These are phyloP conservation scores for Grigorovia humatica DNA, from an alignment of 805 yeast species.

Conservation along the genomic window DNA sequence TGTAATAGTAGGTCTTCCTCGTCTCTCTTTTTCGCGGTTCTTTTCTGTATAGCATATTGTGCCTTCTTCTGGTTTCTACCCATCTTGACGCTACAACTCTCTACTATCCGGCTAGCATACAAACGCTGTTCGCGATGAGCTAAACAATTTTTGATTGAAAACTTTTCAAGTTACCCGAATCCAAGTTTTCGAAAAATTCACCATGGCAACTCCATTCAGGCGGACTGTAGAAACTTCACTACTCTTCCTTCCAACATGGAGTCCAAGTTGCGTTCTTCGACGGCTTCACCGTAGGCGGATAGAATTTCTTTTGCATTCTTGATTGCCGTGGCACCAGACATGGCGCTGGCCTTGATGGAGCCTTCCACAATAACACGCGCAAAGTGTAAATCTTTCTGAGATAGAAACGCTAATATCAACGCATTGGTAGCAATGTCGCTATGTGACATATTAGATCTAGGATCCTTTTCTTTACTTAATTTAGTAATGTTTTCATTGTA, in stretches of 20 bases:
- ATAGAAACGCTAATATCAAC: conserved; percentile 34
- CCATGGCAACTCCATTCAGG: neutral
- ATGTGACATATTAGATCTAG: conserved; percentile 26
- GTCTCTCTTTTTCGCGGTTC: conserved; percentile 24
- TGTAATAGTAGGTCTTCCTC: conserved; percentile 24
- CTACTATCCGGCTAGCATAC: neutral
- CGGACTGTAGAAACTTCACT: neutral
- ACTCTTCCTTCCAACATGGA: conserved; percentile 4
- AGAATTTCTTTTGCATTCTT: conserved; percentile 34
- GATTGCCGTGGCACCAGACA: conserved; percentile 34
- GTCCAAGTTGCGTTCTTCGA: conserved; percentile 32
- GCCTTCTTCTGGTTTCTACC: conserved; percentile 21
- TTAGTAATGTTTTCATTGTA: conserved; percentile 38
- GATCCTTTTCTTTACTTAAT: conserved; percentile 28
- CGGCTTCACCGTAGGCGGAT: conserved; percentile 42
- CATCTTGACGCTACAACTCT: conserved; percentile 9
- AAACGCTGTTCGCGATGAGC: conserved; percentile 8
- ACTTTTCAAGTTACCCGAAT: conserved; percentile 1
- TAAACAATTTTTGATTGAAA: neutral
- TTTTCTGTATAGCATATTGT: conserved; percentile 18
- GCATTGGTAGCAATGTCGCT: conserved; percentile 39
- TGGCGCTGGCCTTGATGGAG: conserved; percentile 30
- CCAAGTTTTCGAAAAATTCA: neutral
- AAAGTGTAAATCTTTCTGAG: conserved; percentile 42
- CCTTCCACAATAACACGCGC: conserved; percentile 42